Conservation (phyloP, 2,329 filamentous ascomycete species). For the Trichoderma cornu-damae region DNA sequence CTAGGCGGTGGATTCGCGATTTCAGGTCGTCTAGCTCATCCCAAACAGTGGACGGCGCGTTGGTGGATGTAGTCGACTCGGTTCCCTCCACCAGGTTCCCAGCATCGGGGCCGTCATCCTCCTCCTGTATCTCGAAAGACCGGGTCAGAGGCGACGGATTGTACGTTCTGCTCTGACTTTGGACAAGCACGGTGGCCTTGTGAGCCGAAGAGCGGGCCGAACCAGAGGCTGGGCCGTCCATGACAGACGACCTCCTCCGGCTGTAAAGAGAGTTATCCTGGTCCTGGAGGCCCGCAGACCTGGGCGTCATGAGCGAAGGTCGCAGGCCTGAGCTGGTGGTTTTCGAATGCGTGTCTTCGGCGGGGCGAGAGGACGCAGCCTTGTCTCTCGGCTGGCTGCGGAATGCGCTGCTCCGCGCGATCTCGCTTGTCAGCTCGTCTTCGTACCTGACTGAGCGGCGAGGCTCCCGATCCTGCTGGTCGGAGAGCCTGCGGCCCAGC, state of each 20-base stretch:
- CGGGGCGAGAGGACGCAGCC: slow-evolving; percentile 36
- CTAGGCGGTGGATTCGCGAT: slow-evolving; percentile 82
- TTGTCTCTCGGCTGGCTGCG: slow-evolving; percentile 35
- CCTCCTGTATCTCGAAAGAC: slow-evolving; percentile 33
- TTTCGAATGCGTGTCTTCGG: slow-evolving; percentile 36
- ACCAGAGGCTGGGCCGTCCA: slow-evolving; percentile 40
- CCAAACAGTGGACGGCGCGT: slow-evolving; percentile 90
- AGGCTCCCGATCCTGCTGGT: slow-evolving; percentile 46
- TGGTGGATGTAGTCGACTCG: slow-evolving; percentile 83
- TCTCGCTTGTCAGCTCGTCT: slow-evolving; percentile 41
- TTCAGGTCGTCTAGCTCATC: slow-evolving; percentile 96
- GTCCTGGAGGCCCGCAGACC: slow-evolving; percentile 46
- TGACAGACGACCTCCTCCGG: slow-evolving; percentile 41
- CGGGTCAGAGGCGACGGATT: slow-evolving; percentile 57
- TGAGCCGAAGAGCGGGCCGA: slow-evolving; percentile 42
- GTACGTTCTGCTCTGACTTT: slow-evolving; percentile 37
- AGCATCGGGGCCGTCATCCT: slow-evolving; percentile 27
- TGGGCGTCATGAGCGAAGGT: slow-evolving; percentile 46
- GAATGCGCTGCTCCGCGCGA: slow-evolving; percentile 42
- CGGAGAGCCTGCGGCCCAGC: slow-evolving; percentile 50
- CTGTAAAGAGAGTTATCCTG: slow-evolving; percentile 30
- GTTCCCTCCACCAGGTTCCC: slow-evolving; percentile 58
- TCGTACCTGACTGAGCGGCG: slow-evolving; percentile 32
- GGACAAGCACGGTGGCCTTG: slow-evolving; percentile 31
- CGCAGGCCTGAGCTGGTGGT: slow-evolving; percentile 32